Evolutionary conservation across 495 filamentous ascomycete genomes (phyloP), one percentile per base, ranked within the genome.

Genomic region (Platismatia glauca): DNA sequence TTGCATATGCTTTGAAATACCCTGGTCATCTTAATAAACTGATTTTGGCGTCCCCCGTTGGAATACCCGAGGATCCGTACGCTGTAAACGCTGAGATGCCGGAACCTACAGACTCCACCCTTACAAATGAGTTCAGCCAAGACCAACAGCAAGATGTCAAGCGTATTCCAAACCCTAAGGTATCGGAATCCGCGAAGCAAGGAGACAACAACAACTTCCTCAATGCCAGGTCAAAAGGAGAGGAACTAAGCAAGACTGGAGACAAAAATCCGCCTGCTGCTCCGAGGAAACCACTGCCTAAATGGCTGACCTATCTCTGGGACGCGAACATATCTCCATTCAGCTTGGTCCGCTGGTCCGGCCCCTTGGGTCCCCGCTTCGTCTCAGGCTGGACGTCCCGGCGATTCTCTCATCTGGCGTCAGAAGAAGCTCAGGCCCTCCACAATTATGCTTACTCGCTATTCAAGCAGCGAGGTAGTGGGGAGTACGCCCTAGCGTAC

Each of bases 251-350:
- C n/a, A 66, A 67, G 11, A 33, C 60, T 24, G 65, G 62, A 43
- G 67, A 71, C 43, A 71, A 74, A 11, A 67, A 69, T 22, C 77
- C 77, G 57, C 70, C 81, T 33, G 22, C 50, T 15, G 27, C 50
- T 57, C 75, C 84, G n/a, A 75, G 81, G 43, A 80, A 88, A 7
- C 87, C 86, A 22, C 67, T 90, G 16, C 88, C 91, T 1, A 86
- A 86, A 72, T 96, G 91, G 90, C 77, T 97, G 22, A 84, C 84
- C 35, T 96, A 90, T 72, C 81, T 98, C 39, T 98, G 94, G 94
- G 94, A 98, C 63, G 90, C 90, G 66, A 98, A 98, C 70, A 86
- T 98, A 66, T 96, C 91, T 1, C 94, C 95, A 22, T 98, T 98
- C 73, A 89, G 84, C 64, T 73, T 98, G 22, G 83, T 98, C 12